A percentile compares a stretch with the other conserved stretches of the same genome.
Conservation (phyloP, 2,329 filamentous ascomycete species). For the Diaporthe sp. region DNA sequence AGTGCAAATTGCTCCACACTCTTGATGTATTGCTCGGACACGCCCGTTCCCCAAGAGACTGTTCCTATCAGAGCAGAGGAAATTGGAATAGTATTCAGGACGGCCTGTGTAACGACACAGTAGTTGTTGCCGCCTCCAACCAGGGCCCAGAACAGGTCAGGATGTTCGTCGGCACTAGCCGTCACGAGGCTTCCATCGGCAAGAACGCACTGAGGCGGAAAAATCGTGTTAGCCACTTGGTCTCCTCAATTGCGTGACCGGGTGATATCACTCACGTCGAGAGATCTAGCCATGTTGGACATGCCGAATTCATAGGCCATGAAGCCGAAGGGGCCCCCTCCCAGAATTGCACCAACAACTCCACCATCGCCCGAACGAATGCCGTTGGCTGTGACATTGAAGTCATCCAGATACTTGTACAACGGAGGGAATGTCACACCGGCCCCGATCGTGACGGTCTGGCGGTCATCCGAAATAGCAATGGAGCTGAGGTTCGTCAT, state of each 20-base stretch:
- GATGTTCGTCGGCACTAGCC: slow-evolving; percentile 44
- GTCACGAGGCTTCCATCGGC: slow-evolving; percentile 46
- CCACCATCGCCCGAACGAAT: background rate
- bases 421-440: background rate
- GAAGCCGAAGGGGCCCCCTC: background rate
- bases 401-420: background rate
- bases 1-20: background rate
- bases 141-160: slow-evolving; percentile 50
- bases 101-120: slow-evolving; percentile 50
- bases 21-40: background rate
- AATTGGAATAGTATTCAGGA: slow-evolving; percentile 43
- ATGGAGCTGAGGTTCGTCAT: background rate
- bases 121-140: slow-evolving; percentile 48
- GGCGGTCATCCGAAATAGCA: background rate
- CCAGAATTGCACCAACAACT: background rate
- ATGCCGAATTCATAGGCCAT: background rate
- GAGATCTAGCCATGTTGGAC: too few species aligned
- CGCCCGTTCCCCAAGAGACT: background rate
- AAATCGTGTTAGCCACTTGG: too few species aligned
- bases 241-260: too few species aligned
- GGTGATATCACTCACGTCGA: too few species aligned
- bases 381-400: background rate
- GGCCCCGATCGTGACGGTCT: background rate
- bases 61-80: background rate
- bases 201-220: slow-evolving; percentile 42